Evolutionary conservation across 306 rosid species (phyloP).

Genomic region (Hippophae rhamnoides): DNA sequence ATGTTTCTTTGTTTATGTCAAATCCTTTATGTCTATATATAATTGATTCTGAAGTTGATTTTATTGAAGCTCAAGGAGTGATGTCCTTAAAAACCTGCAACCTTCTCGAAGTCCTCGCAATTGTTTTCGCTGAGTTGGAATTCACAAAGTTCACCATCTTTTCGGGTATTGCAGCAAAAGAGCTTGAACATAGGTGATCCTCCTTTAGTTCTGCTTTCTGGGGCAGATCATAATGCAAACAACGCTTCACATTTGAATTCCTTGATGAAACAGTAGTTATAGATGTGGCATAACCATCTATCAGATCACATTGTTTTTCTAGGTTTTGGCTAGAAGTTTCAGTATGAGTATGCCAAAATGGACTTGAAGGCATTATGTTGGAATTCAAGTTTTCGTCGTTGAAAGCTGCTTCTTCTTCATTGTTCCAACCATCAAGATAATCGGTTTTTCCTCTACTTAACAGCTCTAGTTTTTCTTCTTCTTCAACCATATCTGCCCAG

Average conservation of each 20-base stretch:
- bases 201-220: slow-evolving; percentile 17
- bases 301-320: slow-evolving; percentile 29
- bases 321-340: slow-evolving; percentile 29
- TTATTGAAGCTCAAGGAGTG: slow-evolving; percentile 29
- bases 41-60: not conserved
- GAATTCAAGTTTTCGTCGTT: slow-evolving; percentile 51
- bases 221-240: slow-evolving; percentile 38
- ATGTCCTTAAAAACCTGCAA: slow-evolving; percentile 50
- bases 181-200: slow-evolving; percentile 14
- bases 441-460: slow-evolving; percentile 13
- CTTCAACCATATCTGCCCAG: slow-evolving; percentile 96
- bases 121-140: slow-evolving; percentile 9
- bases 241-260: slow-evolving; percentile 44
- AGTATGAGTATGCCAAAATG: slow-evolving; percentile 23
- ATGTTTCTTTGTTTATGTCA: no score
- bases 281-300: slow-evolving; percentile 17
- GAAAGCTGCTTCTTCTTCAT: slow-evolving; percentile 9
- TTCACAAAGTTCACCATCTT: slow-evolving; percentile 22
- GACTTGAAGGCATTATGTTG: slow-evolving; percentile 37
- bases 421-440: slow-evolving; percentile 16
- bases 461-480: slow-evolving; percentile 38
- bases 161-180: slow-evolving; percentile 21
- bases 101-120: slow-evolving; percentile 29
- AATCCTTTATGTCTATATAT: no score
- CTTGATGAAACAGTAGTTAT: slow-evolving; percentile 27